A percentile compares a stretch with the other conserved stretches of the same genome.
Evolutionary conservation across 2,329 filamentous ascomycete genomes (phyloP).

Genomic region (Pezicula neosporulosa): DNA sequence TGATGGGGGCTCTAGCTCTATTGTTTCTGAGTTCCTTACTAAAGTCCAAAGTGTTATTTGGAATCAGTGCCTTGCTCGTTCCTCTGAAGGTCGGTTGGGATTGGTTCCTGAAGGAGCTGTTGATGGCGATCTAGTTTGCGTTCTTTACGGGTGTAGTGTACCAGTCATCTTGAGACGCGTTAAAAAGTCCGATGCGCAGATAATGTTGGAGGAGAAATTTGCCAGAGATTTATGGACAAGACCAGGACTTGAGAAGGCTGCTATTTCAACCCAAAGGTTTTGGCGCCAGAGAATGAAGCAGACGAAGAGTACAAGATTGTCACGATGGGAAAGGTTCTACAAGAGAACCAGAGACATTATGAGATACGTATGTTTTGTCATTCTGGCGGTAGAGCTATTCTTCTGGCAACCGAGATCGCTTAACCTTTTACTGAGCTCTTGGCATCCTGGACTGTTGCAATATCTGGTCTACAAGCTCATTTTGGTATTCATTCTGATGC

Average conservation of each 20-base stretch:
- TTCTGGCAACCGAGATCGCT: too few relatives aligned
- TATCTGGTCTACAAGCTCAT: not conserved
- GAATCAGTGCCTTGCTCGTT: conserved; percentile 10
- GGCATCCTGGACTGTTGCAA: too few relatives aligned
- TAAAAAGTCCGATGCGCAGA: not conserved
- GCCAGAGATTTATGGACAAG: too few relatives aligned
- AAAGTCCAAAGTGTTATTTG: conserved; percentile 13
- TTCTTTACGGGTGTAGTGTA: conserved; percentile 11
- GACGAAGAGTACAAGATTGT: too few relatives aligned
- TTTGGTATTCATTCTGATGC: not conserved
- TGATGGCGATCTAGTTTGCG: conserved; percentile 7
- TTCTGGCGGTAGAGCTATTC: too few relatives aligned
- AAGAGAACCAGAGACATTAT: too few relatives aligned
- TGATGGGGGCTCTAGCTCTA: conserved; percentile 1
- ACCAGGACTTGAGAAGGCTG: too few relatives aligned
- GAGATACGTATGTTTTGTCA: not conserved
- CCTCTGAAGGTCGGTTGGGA: not conserved
- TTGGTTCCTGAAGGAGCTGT: conserved; percentile 3
- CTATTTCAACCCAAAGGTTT: too few relatives aligned
- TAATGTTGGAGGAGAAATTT: not conserved
- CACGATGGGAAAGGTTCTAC: not conserved
- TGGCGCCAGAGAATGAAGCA: too few relatives aligned
- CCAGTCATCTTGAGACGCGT: conserved; percentile 7
- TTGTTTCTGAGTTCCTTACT: conserved; percentile 7
- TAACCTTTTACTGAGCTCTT: too few relatives aligned